Evolutionary conservation across 495 filamentous ascomycete genomes (phyloP).

Genomic region (Beverwykella pulmonaria): DNA sequence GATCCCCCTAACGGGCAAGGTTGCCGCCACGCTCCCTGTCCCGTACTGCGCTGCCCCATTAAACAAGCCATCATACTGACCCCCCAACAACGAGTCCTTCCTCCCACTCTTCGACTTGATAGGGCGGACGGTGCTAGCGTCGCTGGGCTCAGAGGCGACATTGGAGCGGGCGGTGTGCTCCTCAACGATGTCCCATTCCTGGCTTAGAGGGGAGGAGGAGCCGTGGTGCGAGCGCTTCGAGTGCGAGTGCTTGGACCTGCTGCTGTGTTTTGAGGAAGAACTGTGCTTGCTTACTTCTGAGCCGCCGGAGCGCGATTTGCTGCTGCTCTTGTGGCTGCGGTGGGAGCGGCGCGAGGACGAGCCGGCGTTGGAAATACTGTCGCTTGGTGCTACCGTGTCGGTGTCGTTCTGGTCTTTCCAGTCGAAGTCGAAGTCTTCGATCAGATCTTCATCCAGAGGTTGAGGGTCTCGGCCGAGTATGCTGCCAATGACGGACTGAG

Average conservation of each 20-base stretch:
- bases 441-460: slow-evolving; percentile 7
- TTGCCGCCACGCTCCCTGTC: slow-evolving; percentile 21
- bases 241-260: slow-evolving; percentile 24
- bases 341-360: slow-evolving; percentile 32
- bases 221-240: slow-evolving; percentile 11
- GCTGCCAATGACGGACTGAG: slow-evolving; percentile 28
- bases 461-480: slow-evolving; percentile 26
- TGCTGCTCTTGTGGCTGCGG: slow-evolving; percentile 20
- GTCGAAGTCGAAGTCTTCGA: slow-evolving; percentile 25
- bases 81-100: slow-evolving; percentile 25
- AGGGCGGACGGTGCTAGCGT: slow-evolving; percentile 39
- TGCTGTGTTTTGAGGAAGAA: slow-evolving; percentile 19
- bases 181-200: slow-evolving; percentile 11
- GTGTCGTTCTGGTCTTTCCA: slow-evolving; percentile 37
- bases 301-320: not conserved
- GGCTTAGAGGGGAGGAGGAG: not conserved
- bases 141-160: slow-evolving; percentile 33
- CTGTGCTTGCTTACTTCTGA: slow-evolving; percentile 25
- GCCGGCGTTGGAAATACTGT: slow-evolving; percentile 45
- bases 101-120: slow-evolving; percentile 15
- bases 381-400: slow-evolving; percentile 44
- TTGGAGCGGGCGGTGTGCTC: slow-evolving; percentile 10
- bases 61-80: slow-evolving; percentile 17
- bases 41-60: slow-evolving; percentile 11
- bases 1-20: slow-evolving; percentile 38